phyloP scores from a whole-genome alignment of 805 yeast genomes.

The Starmerella gropengiesseri region DNA sequence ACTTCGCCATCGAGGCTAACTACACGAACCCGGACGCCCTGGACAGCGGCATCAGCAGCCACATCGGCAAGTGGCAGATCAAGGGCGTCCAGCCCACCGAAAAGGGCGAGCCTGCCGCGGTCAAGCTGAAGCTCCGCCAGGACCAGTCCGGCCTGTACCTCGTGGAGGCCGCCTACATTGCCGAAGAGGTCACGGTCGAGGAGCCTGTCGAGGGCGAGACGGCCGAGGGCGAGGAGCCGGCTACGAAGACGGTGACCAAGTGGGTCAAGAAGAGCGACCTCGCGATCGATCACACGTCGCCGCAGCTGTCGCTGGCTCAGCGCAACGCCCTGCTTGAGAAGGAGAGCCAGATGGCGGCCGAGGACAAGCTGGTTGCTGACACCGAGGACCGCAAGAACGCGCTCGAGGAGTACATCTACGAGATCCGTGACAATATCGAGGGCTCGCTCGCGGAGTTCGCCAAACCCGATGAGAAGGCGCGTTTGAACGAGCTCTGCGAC shows the following conservation, averaged over 20 bases:
- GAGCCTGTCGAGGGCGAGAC: constrained; percentile 67
- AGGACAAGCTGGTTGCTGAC: constrained; percentile 94
- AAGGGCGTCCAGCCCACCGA: constrained; percentile 72
- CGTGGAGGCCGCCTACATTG: constrained; percentile 88
- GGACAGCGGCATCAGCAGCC: constrained; percentile 53
- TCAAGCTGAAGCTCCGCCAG: constrained; percentile 89
- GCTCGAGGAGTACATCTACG: constrained; percentile 95
- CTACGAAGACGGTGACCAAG: constrained; percentile 82
- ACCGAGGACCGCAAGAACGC: constrained; percentile 98
- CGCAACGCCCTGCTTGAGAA: constrained; percentile 61
- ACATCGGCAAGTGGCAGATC: constrained; percentile 75
- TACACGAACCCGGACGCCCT: constrained; percentile 67
- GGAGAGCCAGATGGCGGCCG: constrained; percentile 75
- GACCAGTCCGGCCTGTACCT: constrained; percentile 94
- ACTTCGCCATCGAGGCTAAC: constrained; percentile 74
- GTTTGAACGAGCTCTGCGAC: constrained; percentile 57
- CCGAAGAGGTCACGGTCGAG: constrained; percentile 79
- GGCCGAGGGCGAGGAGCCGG: constrained; percentile 52
- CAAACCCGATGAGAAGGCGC: constrained; percentile 77
- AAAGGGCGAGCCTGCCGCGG: constrained; percentile 53
- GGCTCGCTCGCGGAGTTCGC: constrained; percentile 85
- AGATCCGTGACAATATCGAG: constrained; percentile 91
- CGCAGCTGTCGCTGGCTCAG: constrained; percentile 46
- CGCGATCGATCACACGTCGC: constrained; percentile 45
- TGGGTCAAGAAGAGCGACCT: constrained; percentile 83